phyloP scores from a whole-genome alignment of 2,329 filamentous ascomycete species.

The Botryosphaeria agaves region DNA sequence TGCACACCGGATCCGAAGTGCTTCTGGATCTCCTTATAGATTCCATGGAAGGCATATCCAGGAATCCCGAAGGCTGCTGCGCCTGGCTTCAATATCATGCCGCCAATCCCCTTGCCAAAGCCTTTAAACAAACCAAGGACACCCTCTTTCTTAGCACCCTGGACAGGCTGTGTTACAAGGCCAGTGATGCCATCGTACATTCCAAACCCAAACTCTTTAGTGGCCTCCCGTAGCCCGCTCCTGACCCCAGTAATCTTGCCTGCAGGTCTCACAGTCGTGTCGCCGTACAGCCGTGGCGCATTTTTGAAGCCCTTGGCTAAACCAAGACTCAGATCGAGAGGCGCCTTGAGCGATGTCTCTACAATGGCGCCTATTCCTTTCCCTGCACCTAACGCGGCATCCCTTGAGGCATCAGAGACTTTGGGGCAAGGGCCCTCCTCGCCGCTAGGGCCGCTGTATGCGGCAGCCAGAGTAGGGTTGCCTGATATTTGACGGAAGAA shows the following conservation, averaged over 20 bases:
- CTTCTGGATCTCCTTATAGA: constrained; percentile 56
- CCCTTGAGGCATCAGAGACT: too few relatives aligned
- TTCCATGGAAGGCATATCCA: constrained; percentile 23
- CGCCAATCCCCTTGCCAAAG: constrained; percentile 61
- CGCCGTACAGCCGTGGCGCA: constrained; percentile 68
- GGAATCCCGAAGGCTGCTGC: constrained; percentile 43
- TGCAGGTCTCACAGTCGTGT: constrained; percentile 60
- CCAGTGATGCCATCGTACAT: constrained; percentile 63
- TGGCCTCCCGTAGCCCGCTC: constrained; percentile 60
- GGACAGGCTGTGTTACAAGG: constrained; percentile 53
- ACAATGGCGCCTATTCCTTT: constrained; percentile 19
- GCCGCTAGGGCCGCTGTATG: too few relatives aligned
- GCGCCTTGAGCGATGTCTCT: constrained; percentile 21
- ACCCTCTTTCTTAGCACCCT: constrained; percentile 45
- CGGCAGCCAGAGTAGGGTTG: too few relatives aligned
- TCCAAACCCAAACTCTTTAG: constrained; percentile 53
- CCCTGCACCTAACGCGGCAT: constrained; percentile 6
- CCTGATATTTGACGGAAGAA: too few relatives aligned
- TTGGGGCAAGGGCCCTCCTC: too few relatives aligned
- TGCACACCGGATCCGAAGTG: constrained; percentile 52
- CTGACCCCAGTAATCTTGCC: constrained; percentile 64
- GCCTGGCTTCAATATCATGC: constrained; percentile 55
- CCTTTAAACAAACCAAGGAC: constrained; percentile 54
- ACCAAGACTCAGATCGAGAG: constrained; percentile 70
- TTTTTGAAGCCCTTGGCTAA: constrained; percentile 80